These are phyloP conservation scores for Bothriochloa decipiens DNA, from an alignment of 176 grass and related monocot species.

Conservation along the genomic window DNA sequence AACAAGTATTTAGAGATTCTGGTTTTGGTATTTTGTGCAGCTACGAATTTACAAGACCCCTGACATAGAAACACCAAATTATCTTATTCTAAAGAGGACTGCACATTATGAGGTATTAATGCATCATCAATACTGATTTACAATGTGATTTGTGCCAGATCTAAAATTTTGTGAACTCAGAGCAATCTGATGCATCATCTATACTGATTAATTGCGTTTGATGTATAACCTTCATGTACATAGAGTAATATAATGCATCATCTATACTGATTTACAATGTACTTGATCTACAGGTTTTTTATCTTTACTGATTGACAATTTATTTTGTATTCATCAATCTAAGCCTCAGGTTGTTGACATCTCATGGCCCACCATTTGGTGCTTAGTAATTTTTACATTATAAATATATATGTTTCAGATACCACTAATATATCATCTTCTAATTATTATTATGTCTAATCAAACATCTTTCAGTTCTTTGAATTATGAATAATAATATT, in stretches of 20 bases:
- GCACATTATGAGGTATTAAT: conserved; percentile 78
- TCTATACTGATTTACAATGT: neutral
- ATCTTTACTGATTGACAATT: neutral
- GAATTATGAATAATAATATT: neutral
- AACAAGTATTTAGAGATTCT: conserved; percentile 23
- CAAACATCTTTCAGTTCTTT: neutral
- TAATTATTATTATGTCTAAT: conserved; percentile 2
- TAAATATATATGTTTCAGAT: conserved; percentile 1
- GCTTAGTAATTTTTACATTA: neutral
- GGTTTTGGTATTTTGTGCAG: conserved; percentile 52
- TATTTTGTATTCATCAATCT: neutral
- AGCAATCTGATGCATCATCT: neutral
- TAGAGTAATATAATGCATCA: neutral
- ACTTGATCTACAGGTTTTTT: conserved; percentile 6
- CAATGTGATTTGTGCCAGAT: neutral
- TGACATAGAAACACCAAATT: conserved; percentile 87
- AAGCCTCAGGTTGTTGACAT: conserved; percentile 8
- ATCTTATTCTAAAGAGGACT: conserved; percentile 78
- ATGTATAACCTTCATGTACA: neutral
- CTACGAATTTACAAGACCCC: conserved; percentile 90
- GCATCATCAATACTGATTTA: neutral
- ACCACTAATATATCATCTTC: neutral
- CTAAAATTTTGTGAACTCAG: neutral
- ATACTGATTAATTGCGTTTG: neutral
- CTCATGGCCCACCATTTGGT: neutral